These are phyloP conservation scores for Halenospora varia DNA, from an alignment of 495 filamentous ascomycete genomes.

Conservation along the genomic window DNA sequence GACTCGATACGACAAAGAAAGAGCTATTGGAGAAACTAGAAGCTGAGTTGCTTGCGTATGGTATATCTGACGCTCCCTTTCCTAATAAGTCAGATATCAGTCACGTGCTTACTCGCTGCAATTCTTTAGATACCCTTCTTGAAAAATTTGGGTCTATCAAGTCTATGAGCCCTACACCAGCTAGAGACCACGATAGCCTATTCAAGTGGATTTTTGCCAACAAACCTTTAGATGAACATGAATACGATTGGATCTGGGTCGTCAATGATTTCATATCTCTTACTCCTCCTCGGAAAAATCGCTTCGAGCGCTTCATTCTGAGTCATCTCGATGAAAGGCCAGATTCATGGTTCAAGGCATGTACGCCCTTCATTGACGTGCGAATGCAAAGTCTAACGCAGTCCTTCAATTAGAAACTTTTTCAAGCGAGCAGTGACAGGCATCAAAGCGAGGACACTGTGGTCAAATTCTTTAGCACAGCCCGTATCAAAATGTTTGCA, in stretches of 20 bases:
- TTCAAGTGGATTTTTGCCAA: slow-evolving; percentile 9
- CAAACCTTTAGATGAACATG: slow-evolving; percentile 6
- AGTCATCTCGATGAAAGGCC: background rate
- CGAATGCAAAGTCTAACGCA: no score
- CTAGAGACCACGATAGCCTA: slow-evolving; percentile 9
- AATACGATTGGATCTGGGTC: slow-evolving; percentile 9
- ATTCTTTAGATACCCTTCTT: slow-evolving; percentile 10
- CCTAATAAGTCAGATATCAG: no score
- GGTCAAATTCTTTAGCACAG: background rate
- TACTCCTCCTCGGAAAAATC: background rate
- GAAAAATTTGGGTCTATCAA: background rate
- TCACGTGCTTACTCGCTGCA: no score
- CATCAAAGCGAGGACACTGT: no score
- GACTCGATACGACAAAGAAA: slow-evolving; percentile 6
- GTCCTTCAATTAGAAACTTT: no score
- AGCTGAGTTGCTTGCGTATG: slow-evolving; percentile 11
- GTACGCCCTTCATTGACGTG: no score
- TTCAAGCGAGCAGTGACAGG: no score
- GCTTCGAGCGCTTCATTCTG: slow-evolving; percentile 7
- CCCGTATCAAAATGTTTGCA: slow-evolving; percentile 4
- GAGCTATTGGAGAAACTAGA: slow-evolving; percentile 3
- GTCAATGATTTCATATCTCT: slow-evolving; percentile 9
- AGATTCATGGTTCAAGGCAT: slow-evolving; percentile 7
- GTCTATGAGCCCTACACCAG: slow-evolving; percentile 2
- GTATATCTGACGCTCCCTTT: slow-evolving; percentile 2